A percentile compares a stretch with the other conserved stretches of the same genome.
Conservation (phyloP, 345 rosid species). For the Rhodamnia rubescens region DNA sequence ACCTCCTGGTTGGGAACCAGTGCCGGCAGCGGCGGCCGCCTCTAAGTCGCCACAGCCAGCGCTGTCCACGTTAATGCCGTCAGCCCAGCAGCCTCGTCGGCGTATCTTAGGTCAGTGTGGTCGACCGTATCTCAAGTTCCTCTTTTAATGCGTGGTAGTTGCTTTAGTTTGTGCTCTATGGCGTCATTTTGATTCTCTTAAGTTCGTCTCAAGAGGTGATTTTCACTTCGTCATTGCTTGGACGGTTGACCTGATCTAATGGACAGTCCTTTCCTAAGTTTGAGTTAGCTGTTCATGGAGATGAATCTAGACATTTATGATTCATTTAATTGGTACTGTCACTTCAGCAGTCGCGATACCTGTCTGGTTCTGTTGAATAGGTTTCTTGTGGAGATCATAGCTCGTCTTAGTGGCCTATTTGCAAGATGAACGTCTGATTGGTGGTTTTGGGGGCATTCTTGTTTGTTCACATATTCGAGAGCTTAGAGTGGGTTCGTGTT, state of each 20-base stretch:
- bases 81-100: not conserved
- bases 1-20: not conserved
- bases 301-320: not conserved
- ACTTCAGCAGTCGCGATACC: accelerated
- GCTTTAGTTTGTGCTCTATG: not conserved
- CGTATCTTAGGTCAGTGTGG: not conserved
- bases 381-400: not conserved
- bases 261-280: not conserved
- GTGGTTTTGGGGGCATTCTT: not conserved
- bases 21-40: not conserved
- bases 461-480: not conserved
- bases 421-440: not conserved
- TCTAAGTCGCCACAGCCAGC: not conserved
- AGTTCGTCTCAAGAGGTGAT: not conserved
- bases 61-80: not conserved
- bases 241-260: not conserved
- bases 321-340: not conserved
- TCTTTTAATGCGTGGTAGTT: not conserved
- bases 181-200: not conserved
- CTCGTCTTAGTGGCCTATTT: not conserved
- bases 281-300: not conserved
- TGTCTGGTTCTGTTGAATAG: not conserved
- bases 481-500: not conserved
- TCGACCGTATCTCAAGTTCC: not conserved
- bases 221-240: not conserved